Evolutionary conservation across 2,329 filamentous ascomycete species (phyloP).

Genomic region (Botryosphaeria agaves): DNA sequence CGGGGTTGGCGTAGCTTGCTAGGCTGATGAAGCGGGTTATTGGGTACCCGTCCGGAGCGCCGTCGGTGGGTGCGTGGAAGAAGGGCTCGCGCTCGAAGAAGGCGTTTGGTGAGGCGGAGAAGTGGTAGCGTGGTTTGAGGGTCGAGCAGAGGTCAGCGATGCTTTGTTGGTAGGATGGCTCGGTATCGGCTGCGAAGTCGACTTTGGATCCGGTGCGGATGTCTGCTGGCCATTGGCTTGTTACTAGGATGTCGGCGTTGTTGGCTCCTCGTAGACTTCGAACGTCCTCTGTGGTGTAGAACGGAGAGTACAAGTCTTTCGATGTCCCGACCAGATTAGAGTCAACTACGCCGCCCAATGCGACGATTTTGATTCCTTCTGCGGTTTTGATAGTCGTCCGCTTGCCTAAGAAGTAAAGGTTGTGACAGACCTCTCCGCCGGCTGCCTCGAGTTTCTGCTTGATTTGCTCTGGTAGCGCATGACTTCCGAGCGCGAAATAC

Average conservation of each 20-base stretch:
- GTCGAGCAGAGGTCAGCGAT: slow-evolving; percentile 62
- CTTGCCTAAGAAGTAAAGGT: slow-evolving; percentile 79
- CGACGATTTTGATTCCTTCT: slow-evolving; percentile 75
- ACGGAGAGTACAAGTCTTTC: slow-evolving; percentile 57
- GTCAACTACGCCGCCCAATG: slow-evolving; percentile 60
- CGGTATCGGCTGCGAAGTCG: slow-evolving; percentile 30
- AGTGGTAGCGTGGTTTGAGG: slow-evolving; percentile 84
- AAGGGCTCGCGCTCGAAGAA: slow-evolving; percentile 92
- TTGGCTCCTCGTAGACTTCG: slow-evolving; percentile 60
- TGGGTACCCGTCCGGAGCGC: slow-evolving; percentile 35
- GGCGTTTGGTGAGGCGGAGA: slow-evolving; percentile 50
- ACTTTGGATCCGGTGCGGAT: slow-evolving; percentile 54
- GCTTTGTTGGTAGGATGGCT: slow-evolving; percentile 41
- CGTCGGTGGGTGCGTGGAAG: slow-evolving; percentile 43
- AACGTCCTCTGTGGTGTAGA: slow-evolving; percentile 61
- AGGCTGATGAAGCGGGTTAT: slow-evolving; percentile 85
- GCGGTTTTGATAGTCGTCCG: slow-evolving; percentile 76
- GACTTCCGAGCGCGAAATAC: slow-evolving; percentile 73
- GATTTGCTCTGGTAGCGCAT: slow-evolving; percentile 52
- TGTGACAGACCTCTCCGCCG: slow-evolving; percentile 60
- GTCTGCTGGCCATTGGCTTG: slow-evolving; percentile 65
- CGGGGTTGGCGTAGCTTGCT: slow-evolving; percentile 56
- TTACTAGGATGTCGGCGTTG: slow-evolving; percentile 71
- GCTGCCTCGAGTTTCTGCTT: slow-evolving; percentile 56
- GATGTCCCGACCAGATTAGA: slow-evolving; percentile 43